phyloP scores from a whole-genome alignment of 2,329 filamentous ascomycete species.

The Microsporum audouinii region DNA sequence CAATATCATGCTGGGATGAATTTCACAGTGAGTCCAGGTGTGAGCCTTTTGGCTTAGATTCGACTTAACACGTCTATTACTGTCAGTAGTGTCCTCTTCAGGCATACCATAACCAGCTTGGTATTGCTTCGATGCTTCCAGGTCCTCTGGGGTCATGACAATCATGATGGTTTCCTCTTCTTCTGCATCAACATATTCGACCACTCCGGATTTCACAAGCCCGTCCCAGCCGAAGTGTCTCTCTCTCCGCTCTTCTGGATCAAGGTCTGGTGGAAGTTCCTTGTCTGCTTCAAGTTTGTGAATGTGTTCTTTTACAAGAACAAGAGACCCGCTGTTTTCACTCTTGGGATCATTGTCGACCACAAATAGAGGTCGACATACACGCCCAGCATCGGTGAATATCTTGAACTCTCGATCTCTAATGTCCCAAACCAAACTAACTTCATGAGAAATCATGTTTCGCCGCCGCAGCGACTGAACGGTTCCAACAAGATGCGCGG shows the following conservation, averaged over 20 bases:
- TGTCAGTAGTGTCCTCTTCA: conserved; percentile 56
- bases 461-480: conserved; percentile 68
- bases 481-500: conserved; percentile 68
- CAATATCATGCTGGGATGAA: conserved; percentile 97
- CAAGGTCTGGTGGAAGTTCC: conserved; percentile 49
- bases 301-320: conserved; percentile 77
- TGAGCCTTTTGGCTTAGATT: conserved; percentile 77
- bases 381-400: conserved; percentile 90
- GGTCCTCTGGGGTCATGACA: conserved; percentile 92
- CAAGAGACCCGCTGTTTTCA: conserved; percentile 61
- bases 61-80: conserved; percentile 78
- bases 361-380: conserved; percentile 87
- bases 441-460: conserved; percentile 77
- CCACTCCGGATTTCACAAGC: conserved; percentile 68
- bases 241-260: conserved; percentile 46
- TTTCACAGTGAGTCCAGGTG: conserved; percentile 96
- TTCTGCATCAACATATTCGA: conserved; percentile 94
- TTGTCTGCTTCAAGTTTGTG: conserved; percentile 63
- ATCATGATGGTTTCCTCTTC: conserved; percentile 99
- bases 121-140: conserved; percentile 63
- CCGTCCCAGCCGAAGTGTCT: conserved; percentile 78
- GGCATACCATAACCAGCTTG: conserved; percentile 52
- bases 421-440: conserved; percentile 90
- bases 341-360: conserved; percentile 75
- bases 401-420: conserved; percentile 97